Percentiles rank a stretch among this genome's conserved stretches.
Evolutionary conservation across 345 rosid species (phyloP).

Genomic region (Stellera chamaejasme): DNA sequence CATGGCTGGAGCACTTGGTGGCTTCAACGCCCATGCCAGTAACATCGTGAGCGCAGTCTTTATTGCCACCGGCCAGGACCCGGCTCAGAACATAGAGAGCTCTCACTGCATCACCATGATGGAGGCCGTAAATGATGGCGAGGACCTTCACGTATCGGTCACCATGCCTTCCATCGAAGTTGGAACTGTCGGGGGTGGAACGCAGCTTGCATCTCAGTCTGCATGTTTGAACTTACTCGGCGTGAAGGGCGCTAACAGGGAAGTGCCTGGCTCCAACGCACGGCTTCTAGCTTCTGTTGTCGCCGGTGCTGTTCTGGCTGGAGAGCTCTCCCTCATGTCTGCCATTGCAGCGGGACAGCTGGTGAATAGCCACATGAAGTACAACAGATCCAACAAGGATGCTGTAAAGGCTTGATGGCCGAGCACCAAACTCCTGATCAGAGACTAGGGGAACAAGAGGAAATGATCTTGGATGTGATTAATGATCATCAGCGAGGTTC

Average conservation of each 20-base stretch:
- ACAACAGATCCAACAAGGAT: slow-evolving; percentile 56
- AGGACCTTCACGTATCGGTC: slow-evolving; percentile 65
- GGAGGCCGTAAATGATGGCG: slow-evolving; percentile 54
- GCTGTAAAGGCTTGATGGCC: slow-evolving; percentile 22
- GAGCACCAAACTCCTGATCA: not conserved
- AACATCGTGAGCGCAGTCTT: slow-evolving; percentile 53
- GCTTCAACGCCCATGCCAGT: slow-evolving; percentile 75
- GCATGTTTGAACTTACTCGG: slow-evolving; percentile 66
- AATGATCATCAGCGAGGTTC: too few relatives aligned
- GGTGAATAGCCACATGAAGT: slow-evolving; percentile 66
- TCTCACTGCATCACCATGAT: slow-evolving; percentile 76
- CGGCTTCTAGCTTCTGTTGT: slow-evolving; percentile 47
- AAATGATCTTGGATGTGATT: too few relatives aligned
- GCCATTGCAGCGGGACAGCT: slow-evolving; percentile 72
- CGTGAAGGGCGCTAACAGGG: slow-evolving; percentile 57
- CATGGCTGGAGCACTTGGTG: slow-evolving; percentile 75
- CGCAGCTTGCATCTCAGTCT: slow-evolving; percentile 73
- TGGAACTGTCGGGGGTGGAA: slow-evolving; percentile 75
- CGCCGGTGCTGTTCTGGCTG: slow-evolving; percentile 66
- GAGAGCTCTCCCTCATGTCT: slow-evolving; percentile 65
- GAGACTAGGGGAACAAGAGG: too few relatives aligned
- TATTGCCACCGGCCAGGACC: slow-evolving; percentile 75
- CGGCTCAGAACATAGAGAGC: slow-evolving; percentile 69
- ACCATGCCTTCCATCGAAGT: slow-evolving; percentile 76
- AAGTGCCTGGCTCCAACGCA: slow-evolving; percentile 45